Evolutionary conservation across 2,329 filamentous ascomycete genomes (phyloP), one percentile per base, ranked within the genome.

Genomic region (Cercospora canescens): DNA sequence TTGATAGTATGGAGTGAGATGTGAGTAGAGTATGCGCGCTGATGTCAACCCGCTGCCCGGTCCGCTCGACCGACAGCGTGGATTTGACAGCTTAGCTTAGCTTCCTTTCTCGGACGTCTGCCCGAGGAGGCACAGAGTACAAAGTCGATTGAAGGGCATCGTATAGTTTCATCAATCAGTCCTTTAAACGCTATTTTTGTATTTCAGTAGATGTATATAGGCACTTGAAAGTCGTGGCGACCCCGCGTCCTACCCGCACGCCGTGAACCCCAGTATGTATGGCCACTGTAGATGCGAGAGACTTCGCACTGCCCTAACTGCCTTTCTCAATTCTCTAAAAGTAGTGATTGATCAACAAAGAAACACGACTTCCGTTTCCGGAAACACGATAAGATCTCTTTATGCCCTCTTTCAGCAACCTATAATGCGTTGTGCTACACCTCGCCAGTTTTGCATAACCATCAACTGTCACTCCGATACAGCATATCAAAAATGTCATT

Each of bases 1-100:
- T 39, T 58, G 34, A 58, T n/a, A 34, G 18, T 9, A 7, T 39
- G 32, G 16, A 45, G 35, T 14, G 24, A 55, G 16, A n/a, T 45
- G 39, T 28, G 4, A 9, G 45, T 50, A 30, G 35, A 28, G 35
- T 7, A 48, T 60, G 57, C 50, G 48, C 35, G 32, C 48, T 62
- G 60, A 62, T 50, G 52, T 62, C 60, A 62, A 54, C 21, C 18
- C 21, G 24, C 34, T 39, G 32, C 32, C 28, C 60, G 48, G 60
- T 62, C 60, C 60, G 60, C 50, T 62, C 60, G 60, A 37, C 60
- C 60, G 60, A 54, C 60, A 45, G 21, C 34, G 60, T 35, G 41
- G 59, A 52, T 61, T 35, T 52, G 41, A 41, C 45, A 32, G 28
- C 30, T 41, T 3, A 32, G 28, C 30, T 41, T 3, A 62, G 50